A percentile compares a stretch with the other conserved stretches of the same genome.
Conservation (phyloP, 2,329 filamentous ascomycete species). For the Drechslera avenae region DNA sequence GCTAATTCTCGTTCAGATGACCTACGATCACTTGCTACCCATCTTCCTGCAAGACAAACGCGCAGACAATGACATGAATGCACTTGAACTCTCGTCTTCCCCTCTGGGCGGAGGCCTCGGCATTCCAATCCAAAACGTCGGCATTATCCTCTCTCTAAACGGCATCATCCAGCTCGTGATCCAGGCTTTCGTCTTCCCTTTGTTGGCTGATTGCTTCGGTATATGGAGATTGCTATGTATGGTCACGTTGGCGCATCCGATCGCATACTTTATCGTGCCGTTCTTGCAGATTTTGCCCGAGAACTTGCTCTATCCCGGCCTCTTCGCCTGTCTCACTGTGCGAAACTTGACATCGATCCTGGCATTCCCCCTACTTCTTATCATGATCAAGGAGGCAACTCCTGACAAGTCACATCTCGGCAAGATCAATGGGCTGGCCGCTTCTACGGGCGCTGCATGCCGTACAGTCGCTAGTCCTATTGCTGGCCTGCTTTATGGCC, state of each 20-base stretch:
- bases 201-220: constrained; percentile 66
- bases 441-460: constrained; percentile 72
- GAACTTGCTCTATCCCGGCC: constrained; percentile 61
- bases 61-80: constrained; percentile 41
- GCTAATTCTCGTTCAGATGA: constrained; percentile 62
- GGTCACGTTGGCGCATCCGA: constrained; percentile 69
- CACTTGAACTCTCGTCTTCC: constrained; percentile 31
- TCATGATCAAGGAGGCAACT: constrained; percentile 74
- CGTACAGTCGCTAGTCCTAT: constrained; percentile 72
- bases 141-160: constrained; percentile 70
- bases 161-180: constrained; percentile 74
- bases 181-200: constrained; percentile 72
- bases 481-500: constrained; percentile 69
- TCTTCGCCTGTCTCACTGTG: constrained; percentile 68
- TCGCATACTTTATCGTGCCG: constrained; percentile 71
- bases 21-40: constrained; percentile 86
- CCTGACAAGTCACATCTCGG: constrained; percentile 67
- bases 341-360: constrained; percentile 73
- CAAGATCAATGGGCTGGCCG: constrained; percentile 73
- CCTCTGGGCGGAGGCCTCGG: constrained; percentile 66
- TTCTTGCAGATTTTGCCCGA: constrained; percentile 66
- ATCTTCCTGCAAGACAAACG: constrained; percentile 88
- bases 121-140: constrained; percentile 68
- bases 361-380: constrained; percentile 70
- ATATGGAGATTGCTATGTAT: constrained; percentile 70